Conservation (phyloP, 768 basidiomycete species). For the Termitomyces sp. region DNA sequence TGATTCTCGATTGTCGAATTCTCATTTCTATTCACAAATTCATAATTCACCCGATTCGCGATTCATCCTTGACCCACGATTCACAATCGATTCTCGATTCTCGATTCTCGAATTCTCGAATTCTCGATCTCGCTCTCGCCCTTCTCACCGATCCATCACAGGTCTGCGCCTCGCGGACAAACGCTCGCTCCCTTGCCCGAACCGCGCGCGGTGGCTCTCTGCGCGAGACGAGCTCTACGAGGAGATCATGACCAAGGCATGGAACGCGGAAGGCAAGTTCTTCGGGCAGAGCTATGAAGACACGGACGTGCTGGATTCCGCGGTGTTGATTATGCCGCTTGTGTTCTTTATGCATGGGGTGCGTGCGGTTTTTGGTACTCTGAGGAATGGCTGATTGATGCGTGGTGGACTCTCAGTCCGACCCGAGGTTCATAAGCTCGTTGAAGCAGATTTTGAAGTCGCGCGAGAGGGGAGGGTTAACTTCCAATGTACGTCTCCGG, state of each 20-base stretch:
- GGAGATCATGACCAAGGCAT: conserved; percentile 86
- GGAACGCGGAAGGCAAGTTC: conserved; percentile 62
- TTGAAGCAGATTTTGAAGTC: conserved; percentile 79
- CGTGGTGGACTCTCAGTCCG: conserved; percentile 44
- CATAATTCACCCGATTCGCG: too few relatives aligned
- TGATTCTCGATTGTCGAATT: too few relatives aligned
- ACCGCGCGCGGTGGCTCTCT: conserved; percentile 61
- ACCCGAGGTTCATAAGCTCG: conserved; percentile 85
- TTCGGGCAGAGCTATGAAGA: conserved; percentile 94
- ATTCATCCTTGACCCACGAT: too few relatives aligned
- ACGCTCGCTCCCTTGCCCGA: conserved; percentile 83
- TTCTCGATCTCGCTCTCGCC: background rate
- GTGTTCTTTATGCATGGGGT: conserved; percentile 88
- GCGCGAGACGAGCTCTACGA: conserved; percentile 86
- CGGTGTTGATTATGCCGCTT: conserved; percentile 88
- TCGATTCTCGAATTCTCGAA: too few relatives aligned
- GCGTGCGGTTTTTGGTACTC: background rate
- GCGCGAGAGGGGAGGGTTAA: conserved; percentile 87
- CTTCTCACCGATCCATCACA: conserved; percentile 14
- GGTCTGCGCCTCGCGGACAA: conserved; percentile 92
- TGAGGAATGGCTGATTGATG: conserved; percentile 11
- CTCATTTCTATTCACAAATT: too few relatives aligned
- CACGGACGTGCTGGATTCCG: conserved; percentile 73
- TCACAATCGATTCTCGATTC: too few relatives aligned
- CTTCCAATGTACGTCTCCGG: conserved; percentile 71